A percentile compares a stretch with the other conserved stretches of the same genome.
Evolutionary conservation across 2,329 filamentous ascomycete genomes (phyloP).

Genomic region (Fusarium sp.): DNA sequence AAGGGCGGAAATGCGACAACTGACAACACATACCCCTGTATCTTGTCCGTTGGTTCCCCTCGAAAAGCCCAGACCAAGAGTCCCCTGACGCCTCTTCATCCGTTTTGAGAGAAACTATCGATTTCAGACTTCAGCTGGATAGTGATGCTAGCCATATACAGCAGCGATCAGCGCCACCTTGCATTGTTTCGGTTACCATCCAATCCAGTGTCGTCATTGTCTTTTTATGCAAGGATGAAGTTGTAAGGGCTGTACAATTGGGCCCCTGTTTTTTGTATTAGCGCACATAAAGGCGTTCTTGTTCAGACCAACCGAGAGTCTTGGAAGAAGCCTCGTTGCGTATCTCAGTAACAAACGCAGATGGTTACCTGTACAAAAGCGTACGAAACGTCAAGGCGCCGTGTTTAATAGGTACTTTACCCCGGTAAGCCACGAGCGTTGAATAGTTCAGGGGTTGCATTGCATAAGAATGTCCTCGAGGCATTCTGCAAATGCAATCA

Average conservation of each 20-base stretch:
- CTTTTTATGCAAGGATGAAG: not conserved
- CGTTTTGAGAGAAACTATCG: not conserved
- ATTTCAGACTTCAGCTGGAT: slow-evolving; percentile 12
- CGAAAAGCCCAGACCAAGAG: not conserved
- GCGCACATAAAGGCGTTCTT: no score
- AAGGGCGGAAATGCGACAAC: no score
- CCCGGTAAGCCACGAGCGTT: no score
- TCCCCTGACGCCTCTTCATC: not conserved
- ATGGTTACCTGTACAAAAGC: no score
- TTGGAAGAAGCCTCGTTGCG: no score
- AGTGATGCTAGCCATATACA: not conserved
- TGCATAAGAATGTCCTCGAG: not conserved
- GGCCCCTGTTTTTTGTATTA: no score
- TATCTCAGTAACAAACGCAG: no score
- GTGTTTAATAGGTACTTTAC: no score
- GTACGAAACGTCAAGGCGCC: fast-evolving
- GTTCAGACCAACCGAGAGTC: no score
- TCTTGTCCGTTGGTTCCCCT: no score
- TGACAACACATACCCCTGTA: no score
- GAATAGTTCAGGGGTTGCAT: no score
- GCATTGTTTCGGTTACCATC: not conserved
- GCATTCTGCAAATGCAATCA: not conserved
- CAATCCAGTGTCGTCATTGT: not conserved
- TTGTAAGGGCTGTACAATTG: not conserved
- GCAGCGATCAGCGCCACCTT: not conserved